Base-by-base conservation (phyloP, 2,329 filamentous ascomycete species). In the Penicillium sp. region DNA sequence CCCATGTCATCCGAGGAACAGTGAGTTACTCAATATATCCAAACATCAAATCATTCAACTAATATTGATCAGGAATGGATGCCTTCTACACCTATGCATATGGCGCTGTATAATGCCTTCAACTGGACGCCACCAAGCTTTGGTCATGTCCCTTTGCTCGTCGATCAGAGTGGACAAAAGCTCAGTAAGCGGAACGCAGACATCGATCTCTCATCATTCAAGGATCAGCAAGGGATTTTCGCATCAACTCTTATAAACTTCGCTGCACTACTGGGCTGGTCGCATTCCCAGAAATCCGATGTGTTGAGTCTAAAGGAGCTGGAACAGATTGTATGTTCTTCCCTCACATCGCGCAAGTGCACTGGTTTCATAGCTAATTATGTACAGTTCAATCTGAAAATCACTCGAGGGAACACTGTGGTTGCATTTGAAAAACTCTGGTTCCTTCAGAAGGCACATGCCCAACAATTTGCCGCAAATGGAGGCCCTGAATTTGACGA, bases 1-100 rank as follows among this genome's bases (percentile, higher is more conserved):
- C 92, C 0, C 93, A 97, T 72, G 94, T 99, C 13, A 89, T 99
- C 55, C 86, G 94, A 39, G 94, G 93, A 49, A 87, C 88, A 26
- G 87, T 89, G 74, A 65, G 81, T 27, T 43, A 10, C 27, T 27
- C 38, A n/a, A 26, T 23, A 36, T 42, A 26, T 14, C 34, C 18
- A 49, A 18, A 39, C 27, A 7, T 23, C 23, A 14, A 40, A 55
- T 2, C 26, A 23, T 10, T 13, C 14, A 14, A 47, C 51, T 53
- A 35, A 58, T 14, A 6, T 29, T 23, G 30, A 51, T 6, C 49
- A 89, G 81, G 94, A 99, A 82, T 99, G 94, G 94, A 88, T 99
- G 76, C 85, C 93, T 32, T 96, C 92, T 0, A 97, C 94, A 0
- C 91, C 92, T 0, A 89, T 88, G 68, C 86, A 89, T 68, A 76